phyloP scores from a whole-genome alignment of 805 yeast species.

The Monosporozyma servazzii region DNA sequence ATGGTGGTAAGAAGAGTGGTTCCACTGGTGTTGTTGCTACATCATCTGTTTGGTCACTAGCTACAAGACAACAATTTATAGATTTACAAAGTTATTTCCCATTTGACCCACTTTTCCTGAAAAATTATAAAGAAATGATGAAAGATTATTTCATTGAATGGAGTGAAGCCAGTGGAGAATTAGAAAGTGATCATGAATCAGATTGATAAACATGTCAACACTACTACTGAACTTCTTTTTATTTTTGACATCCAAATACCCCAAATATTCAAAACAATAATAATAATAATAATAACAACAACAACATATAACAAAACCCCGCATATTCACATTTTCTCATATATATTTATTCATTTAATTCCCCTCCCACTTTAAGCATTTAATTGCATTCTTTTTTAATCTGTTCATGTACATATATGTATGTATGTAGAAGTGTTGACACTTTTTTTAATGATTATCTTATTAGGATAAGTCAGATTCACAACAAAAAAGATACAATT shows the following conservation, averaged over 20 bases:
- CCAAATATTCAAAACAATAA: not conserved
- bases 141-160: slow-evolving; percentile 65
- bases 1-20: slow-evolving; percentile 12
- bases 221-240: not conserved
- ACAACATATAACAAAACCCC: too few relatives aligned
- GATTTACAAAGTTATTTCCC: slow-evolving; percentile 95
- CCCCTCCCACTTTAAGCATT: not conserved
- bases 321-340: not conserved
- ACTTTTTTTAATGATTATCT: too few relatives aligned
- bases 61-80: slow-evolving; percentile 69
- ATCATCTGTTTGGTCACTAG: slow-evolving; percentile 31
- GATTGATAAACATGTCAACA: slow-evolving; percentile 25
- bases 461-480: too few relatives aligned
- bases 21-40: slow-evolving; percentile 6
- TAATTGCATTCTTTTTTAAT: not conserved
- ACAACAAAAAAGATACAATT: too few relatives aligned
- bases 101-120: slow-evolving; percentile 81
- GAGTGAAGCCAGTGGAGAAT: slow-evolving; percentile 64
- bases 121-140: slow-evolving; percentile 46
- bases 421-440: too few relatives aligned
- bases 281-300: too few relatives aligned
- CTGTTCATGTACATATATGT: not conserved
- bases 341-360: not conserved
- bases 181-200: slow-evolving; percentile 37
- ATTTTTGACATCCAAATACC: not conserved